Conservation (phyloP, 2,329 filamentous ascomycete genomes). For the Dendryphion nanum region DNA sequence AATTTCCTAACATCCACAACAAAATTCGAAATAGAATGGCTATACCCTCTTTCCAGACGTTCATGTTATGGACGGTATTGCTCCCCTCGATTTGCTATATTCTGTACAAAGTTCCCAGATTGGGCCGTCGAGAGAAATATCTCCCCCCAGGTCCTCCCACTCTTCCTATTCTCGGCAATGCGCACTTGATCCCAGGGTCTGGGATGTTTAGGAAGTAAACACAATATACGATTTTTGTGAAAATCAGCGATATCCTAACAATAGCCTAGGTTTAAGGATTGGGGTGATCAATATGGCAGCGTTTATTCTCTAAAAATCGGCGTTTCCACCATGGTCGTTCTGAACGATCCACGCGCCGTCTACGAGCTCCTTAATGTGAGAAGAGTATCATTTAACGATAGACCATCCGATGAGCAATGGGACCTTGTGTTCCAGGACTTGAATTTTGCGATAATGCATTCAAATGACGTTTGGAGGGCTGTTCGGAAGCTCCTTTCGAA, state of each 20-base stretch:
- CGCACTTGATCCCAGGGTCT: slow-evolving; percentile 5
- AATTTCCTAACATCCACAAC: too few relatives aligned
- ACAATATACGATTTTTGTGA: background rate
- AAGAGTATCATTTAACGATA: slow-evolving; percentile 14
- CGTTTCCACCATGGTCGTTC: slow-evolving; percentile 17
- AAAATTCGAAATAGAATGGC: too few relatives aligned
- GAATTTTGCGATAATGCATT: slow-evolving; percentile 19
- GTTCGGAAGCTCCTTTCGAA: slow-evolving; percentile 20
- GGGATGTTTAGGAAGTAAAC: slow-evolving; percentile 2
- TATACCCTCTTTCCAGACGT: too few relatives aligned
- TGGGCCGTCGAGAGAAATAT: slow-evolving; percentile 5
- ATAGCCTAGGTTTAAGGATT: slow-evolving; percentile 13
- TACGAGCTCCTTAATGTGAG: slow-evolving; percentile 18
- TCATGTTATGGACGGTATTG: too few relatives aligned
- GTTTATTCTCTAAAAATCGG: slow-evolving; percentile 20
- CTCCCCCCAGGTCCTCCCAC: slow-evolving; percentile 7
- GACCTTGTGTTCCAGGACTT: slow-evolving; percentile 11
- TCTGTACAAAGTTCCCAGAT: slow-evolving; percentile 2
- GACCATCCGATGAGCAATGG: slow-evolving; percentile 14
- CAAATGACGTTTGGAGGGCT: slow-evolving; percentile 15
- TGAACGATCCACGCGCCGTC: slow-evolving; percentile 15
- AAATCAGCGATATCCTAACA: background rate
- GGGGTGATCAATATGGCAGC: slow-evolving; percentile 16
- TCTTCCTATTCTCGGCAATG: slow-evolving; percentile 8
- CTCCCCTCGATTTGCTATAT: too few relatives aligned